phyloP scores from a whole-genome alignment of 805 yeast species.

The Ogataea allantospora region DNA sequence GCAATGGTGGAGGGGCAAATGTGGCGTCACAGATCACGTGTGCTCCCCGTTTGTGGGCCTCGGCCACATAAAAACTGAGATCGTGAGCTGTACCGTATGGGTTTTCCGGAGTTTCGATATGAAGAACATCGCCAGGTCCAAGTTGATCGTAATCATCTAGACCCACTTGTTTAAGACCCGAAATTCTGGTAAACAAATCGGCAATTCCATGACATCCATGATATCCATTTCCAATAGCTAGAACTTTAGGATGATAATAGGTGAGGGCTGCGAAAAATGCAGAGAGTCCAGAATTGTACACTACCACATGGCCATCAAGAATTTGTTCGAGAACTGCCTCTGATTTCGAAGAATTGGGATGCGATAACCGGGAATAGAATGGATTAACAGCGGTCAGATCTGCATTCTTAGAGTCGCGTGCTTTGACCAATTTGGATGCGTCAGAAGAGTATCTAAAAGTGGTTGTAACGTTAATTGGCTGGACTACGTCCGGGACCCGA shows the following conservation, averaged over 20 bases:
- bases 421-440: slow-evolving; percentile 53
- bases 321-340: slow-evolving; percentile 64
- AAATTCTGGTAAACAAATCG: slow-evolving; percentile 57
- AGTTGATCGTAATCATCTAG: slow-evolving; percentile 50
- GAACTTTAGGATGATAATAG: slow-evolving; percentile 63
- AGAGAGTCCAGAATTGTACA: slow-evolving; percentile 75
- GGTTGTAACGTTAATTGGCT: slow-evolving; percentile 81
- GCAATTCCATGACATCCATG: slow-evolving; percentile 81
- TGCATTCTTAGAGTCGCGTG: slow-evolving; percentile 31
- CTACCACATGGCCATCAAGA: slow-evolving; percentile 62
- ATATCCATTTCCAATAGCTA: slow-evolving; percentile 78
- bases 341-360: slow-evolving; percentile 66
- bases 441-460: slow-evolving; percentile 67
- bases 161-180: slow-evolving; percentile 50
- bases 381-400: slow-evolving; percentile 31
- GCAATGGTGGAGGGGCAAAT: slow-evolving; percentile 90
- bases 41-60: slow-evolving; percentile 80
- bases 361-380: slow-evolving; percentile 70
- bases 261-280: slow-evolving; percentile 78
- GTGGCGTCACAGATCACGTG: slow-evolving; percentile 75
- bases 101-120: slow-evolving; percentile 85
- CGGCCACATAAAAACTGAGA: slow-evolving; percentile 58
- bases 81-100: slow-evolving; percentile 73
- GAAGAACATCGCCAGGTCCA: slow-evolving; percentile 70
- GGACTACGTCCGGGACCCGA: slow-evolving; percentile 64